These are phyloP conservation scores for Neurospora tetraspora DNA, from an alignment of 495 filamentous ascomycete species.

Conservation along the genomic window DNA sequence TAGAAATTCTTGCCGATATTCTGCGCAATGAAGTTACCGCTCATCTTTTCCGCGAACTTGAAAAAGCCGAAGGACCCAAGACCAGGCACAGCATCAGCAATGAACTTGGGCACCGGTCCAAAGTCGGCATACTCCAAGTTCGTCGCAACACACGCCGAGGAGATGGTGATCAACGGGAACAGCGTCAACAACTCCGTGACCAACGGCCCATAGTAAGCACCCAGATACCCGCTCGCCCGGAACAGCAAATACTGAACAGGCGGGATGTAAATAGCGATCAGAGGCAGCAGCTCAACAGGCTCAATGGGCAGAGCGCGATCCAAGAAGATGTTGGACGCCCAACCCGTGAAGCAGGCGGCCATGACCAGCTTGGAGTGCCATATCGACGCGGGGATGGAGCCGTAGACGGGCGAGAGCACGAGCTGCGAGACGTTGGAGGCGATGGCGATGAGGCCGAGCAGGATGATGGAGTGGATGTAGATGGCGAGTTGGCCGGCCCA, in stretches of 20 bases:
- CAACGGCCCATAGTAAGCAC: slow-evolving; percentile 60
- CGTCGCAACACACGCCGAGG: slow-evolving; percentile 53
- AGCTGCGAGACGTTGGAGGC: slow-evolving; percentile 67
- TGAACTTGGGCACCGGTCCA: slow-evolving; percentile 40
- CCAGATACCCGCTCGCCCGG: slow-evolving; percentile 50
- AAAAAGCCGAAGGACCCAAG: slow-evolving; percentile 56
- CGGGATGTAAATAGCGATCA: slow-evolving; percentile 67
- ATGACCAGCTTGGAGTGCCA: slow-evolving; percentile 60
- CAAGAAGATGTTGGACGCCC: slow-evolving; percentile 46
- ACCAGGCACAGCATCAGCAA: slow-evolving; percentile 49
- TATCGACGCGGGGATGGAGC: slow-evolving; percentile 60
- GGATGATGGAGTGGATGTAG: slow-evolving; percentile 25
- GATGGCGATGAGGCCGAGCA: slow-evolving; percentile 61
- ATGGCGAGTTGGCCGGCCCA: slow-evolving; percentile 28
- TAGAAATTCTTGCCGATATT: slow-evolving; percentile 51
- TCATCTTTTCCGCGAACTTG: slow-evolving; percentile 43
- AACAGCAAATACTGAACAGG: slow-evolving; percentile 58
- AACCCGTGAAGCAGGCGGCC: slow-evolving; percentile 51
- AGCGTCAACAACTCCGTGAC: slow-evolving; percentile 62
- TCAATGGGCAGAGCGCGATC: slow-evolving; percentile 30
- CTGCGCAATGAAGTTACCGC: slow-evolving; percentile 38
- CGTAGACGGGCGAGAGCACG: slow-evolving; percentile 76
- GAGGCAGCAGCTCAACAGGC: slow-evolving; percentile 66
- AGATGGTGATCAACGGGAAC: slow-evolving; percentile 62
- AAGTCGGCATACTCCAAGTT: slow-evolving; percentile 51